Evolutionary conservation across 257 asterid species (phyloP).

Genomic region (Nicotiana otophora): DNA sequence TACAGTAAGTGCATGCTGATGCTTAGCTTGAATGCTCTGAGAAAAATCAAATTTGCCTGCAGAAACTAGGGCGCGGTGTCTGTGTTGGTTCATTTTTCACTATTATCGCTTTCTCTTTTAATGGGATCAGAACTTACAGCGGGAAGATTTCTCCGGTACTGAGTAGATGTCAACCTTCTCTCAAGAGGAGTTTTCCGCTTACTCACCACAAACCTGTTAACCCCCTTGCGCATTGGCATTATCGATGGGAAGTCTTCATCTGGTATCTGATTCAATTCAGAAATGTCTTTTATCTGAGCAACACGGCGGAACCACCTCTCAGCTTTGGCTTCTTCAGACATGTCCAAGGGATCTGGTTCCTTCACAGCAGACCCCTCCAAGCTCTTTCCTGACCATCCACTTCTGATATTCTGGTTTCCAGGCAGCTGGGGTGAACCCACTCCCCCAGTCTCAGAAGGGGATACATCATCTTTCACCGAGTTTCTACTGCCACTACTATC

Average conservation of each 20-base stretch:
- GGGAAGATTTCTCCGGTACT: slow-evolving; percentile 66
- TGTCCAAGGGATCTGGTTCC: slow-evolving; percentile 70
- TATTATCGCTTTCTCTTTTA: slow-evolving; percentile 41
- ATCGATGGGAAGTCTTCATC: slow-evolving; percentile 95
- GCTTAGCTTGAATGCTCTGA: not conserved
- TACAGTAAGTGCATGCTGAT: not conserved
- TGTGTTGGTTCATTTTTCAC: slow-evolving; percentile 10
- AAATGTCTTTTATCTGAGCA: slow-evolving; percentile 87
- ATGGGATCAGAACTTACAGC: slow-evolving; percentile 45
- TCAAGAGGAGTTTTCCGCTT: slow-evolving; percentile 91
- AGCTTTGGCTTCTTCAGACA: slow-evolving; percentile 98
- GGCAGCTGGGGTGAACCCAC: slow-evolving; percentile 14
- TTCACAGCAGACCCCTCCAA: slow-evolving; percentile 81
- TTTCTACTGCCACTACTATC: slow-evolving; percentile 11
- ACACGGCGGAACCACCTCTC: slow-evolving; percentile 94
- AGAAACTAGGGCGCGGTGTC: not conserved
- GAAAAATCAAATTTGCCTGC: not conserved
- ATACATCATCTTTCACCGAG: slow-evolving; percentile 17
- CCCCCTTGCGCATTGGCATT: slow-evolving; percentile 97
- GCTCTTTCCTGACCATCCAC: slow-evolving; percentile 53
- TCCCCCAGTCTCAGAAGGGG: slow-evolving; percentile 3
- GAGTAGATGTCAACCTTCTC: slow-evolving; percentile 83
- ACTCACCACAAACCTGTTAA: slow-evolving; percentile 91
- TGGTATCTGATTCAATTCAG: slow-evolving; percentile 90
- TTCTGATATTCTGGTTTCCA: slow-evolving; percentile 21